Evolutionary conservation across 495 filamentous ascomycete species (phyloP), one percentile per base, ranked within the genome.

Genomic region (Trichoderma gamsii): DNA sequence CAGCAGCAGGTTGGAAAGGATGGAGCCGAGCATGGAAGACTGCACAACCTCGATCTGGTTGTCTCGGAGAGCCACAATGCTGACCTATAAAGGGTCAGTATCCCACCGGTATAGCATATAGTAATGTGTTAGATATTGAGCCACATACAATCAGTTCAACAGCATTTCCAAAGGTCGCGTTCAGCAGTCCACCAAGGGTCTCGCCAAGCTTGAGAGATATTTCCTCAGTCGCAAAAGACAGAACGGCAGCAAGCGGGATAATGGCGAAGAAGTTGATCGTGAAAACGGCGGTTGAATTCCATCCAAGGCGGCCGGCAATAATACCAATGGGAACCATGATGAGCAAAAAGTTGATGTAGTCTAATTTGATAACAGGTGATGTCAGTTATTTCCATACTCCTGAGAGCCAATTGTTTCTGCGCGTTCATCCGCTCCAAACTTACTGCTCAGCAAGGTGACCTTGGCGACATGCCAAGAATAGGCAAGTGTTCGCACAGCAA

Each of bases 181-280:
- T 99, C 75, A 97, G 85, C 71, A 99, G 79, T 0, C 95, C 95
- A 51, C 95, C 95, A 43, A 98, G 75, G 0, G 95, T 94, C 77
- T 97, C 89, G 21, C 95, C 95, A 68, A 97, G 83, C 64, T 89
- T 89, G 13, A 84, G 83, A 7, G 92, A 88, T 69, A 99, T 83
- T 77, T 99, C 92, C 80, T 97, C 95, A 0, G 95, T 99, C 56
- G 95, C 95, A 78, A 97, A 97, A 69, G 93, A 96, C 70, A 99
- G 81, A 70, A 99, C 82, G 7, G 94, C 91, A 27, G 95, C 95
- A 49, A 99, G 83, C 9, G 95, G 95, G 66, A 99, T 89, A 72
- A 99, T 99, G 67, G 95, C 94, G 72, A 97, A 83, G 78, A 98
- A 99, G 79, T 99, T 99, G 73, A 97, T 81, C 12, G 87, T 78